Conservation (phyloP, 1,284 basidiomycete species). For the Moesziomyces globuligerus region DNA sequence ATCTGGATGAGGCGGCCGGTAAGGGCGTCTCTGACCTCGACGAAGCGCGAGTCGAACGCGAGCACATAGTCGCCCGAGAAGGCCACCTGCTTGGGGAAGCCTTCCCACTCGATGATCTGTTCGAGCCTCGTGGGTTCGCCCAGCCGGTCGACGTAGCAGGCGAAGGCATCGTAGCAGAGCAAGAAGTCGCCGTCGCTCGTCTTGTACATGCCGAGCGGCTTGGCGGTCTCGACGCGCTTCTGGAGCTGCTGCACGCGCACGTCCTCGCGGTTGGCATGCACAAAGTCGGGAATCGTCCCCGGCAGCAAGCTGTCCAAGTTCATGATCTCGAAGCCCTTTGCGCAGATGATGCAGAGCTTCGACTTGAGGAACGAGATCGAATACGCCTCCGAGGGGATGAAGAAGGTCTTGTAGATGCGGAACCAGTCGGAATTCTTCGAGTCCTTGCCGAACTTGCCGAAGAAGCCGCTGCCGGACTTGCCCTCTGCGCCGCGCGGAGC, state of each 20-base stretch:
- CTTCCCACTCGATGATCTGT: conserved; percentile 92
- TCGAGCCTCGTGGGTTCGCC: conserved; percentile 71
- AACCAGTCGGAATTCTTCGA: conserved; percentile 89
- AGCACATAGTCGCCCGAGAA: conserved; percentile 89
- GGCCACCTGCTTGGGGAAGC: conserved; percentile 75
- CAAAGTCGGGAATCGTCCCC: conserved; percentile 77
- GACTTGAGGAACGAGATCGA: conserved; percentile 90
- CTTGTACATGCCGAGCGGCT: conserved; percentile 91
- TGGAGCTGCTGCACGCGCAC: conserved; percentile 77
- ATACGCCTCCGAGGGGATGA: conserved; percentile 86
- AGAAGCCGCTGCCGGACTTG: conserved; percentile 73
- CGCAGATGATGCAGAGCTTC: conserved; percentile 88
- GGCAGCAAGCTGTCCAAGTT: conserved; percentile 81
- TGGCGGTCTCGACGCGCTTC: conserved; percentile 80
- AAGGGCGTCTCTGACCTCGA: conserved; percentile 87
- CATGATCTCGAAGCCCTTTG: conserved; percentile 93
- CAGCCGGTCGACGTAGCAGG: conserved; percentile 73
- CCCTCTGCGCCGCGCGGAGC: conserved; percentile 79
- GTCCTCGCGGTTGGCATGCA: conserved; percentile 75
- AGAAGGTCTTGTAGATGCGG: conserved; percentile 89
- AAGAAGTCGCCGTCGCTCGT: conserved; percentile 82
- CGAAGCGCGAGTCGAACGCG: conserved; percentile 88
- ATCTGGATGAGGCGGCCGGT: conserved; percentile 89
- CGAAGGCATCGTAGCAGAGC: conserved; percentile 90
- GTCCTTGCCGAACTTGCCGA: conserved; percentile 78